Base-by-base conservation (phyloP, 192 early-diverging fungal species). In the Gamsiella multidivaricata region DNA sequence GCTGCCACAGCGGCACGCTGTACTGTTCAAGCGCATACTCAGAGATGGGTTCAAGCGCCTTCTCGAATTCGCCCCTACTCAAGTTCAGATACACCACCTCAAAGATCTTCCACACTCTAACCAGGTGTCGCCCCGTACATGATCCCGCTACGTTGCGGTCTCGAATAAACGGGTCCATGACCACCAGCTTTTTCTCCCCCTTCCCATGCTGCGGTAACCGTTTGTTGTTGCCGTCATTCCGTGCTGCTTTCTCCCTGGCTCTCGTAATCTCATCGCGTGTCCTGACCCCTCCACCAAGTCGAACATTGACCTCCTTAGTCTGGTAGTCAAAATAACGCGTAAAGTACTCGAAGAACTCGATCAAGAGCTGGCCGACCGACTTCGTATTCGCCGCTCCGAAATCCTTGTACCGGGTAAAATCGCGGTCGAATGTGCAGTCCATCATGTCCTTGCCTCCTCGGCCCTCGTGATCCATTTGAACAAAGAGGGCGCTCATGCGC, bases 231-330 rank as follows among this genome's bases (percentile, higher is more conserved):
- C 18, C 51, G 17, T 42, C n/a, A 6, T 4, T n/a, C 45, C n/a
- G n/a, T 62, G 10, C 32, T 22, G 32, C 36, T 0, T 22, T 43
- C 22, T 29, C 26, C 15, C 51, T 26, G 5, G 17, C 17, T 25
- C 46, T 70, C 12, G 51, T 37, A 17, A 56, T 25, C 0, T 71
- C 59, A 6, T 64, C 54, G 25, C 61, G 60, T 10, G 58, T 22
- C 10, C 59, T 25, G 36, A 68, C 15, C 9, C 64, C 73, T 18
- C 65, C 74, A 20, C 70, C 70, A 20, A 63, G 25, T 20, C 74
- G 74, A 28, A 78, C 54, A 12, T 78, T 78, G 54, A 78, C 65
- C 25, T 78, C 74, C 74, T 69, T 58, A 46, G 61, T 78, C 31
- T 69, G 74, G 23, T 78, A 78, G 32, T 78, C 74, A 28, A 55